Evolutionary conservation across 257 asterid species (phyloP).

Genomic region (Linderniella brevidens): DNA sequence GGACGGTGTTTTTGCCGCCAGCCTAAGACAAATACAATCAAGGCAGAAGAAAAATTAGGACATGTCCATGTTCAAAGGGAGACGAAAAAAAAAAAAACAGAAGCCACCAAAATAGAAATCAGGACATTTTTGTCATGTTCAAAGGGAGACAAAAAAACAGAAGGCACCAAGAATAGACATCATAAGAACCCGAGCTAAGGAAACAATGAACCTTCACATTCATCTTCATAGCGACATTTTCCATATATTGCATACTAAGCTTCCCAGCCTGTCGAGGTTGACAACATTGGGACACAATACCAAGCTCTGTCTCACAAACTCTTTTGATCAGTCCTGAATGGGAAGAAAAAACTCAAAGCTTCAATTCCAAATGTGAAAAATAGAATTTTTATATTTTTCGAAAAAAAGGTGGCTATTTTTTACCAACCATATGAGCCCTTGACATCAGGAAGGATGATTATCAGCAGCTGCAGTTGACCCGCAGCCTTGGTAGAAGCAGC

Average conservation of each 20-base stretch:
- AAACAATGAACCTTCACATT: constrained; percentile 98
- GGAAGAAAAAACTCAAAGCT: not conserved
- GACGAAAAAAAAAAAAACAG: too few relatives aligned
- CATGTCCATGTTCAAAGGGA: not conserved
- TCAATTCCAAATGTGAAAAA: not conserved
- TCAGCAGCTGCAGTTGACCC: constrained; percentile 74
- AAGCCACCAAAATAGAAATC: too few relatives aligned
- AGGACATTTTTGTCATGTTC: too few relatives aligned
- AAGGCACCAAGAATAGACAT: too few relatives aligned
- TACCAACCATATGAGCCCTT: constrained; percentile 76
- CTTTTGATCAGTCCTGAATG: constrained; percentile 62
- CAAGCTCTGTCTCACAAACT: constrained; percentile 94
- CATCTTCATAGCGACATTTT: constrained; percentile 84
- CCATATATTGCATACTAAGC: constrained; percentile 78
- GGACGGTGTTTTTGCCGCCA: constrained; percentile 88
- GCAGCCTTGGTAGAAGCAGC: constrained; percentile 54
- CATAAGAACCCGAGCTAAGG: too few relatives aligned
- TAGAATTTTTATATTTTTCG: not conserved
- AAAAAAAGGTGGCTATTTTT: not conserved
- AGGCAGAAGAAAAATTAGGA: not conserved
- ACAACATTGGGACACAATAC: constrained; percentile 79
- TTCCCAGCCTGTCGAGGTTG: constrained; percentile 56
- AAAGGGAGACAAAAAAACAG: too few relatives aligned
- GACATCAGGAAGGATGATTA: constrained; percentile 82
- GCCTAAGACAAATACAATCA: constrained; percentile 23